Percentiles rank a stretch among this genome's conserved stretches.
Conservation (phyloP, 177 flowering plant species). For the Telopea speciosissima region DNA sequence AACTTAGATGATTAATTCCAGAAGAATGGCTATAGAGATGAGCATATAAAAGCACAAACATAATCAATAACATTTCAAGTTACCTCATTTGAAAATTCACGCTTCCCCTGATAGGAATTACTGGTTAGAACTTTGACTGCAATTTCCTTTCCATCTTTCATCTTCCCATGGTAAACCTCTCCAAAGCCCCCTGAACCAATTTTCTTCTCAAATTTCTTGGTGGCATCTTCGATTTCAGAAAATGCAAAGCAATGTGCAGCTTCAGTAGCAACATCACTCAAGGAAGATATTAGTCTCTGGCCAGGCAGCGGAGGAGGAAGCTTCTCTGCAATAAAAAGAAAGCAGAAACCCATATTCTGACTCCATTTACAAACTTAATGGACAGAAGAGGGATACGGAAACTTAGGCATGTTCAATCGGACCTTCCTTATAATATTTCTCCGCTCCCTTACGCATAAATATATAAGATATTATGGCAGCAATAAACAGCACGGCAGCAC, state of each 20-base stretch:
- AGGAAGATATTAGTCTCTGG: slow-evolving; percentile 41
- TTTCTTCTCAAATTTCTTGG: slow-evolving; percentile 63
- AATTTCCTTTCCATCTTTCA: slow-evolving; percentile 82
- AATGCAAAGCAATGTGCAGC: slow-evolving; percentile 67
- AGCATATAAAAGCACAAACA: background rate
- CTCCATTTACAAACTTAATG: background rate
- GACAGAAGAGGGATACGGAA: background rate
- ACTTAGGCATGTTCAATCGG: slow-evolving; percentile 6
- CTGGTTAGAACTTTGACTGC: slow-evolving; percentile 85
- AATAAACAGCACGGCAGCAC: slow-evolving; percentile 49
- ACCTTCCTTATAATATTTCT: slow-evolving; percentile 41
- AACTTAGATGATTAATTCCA: background rate
- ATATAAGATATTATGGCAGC: slow-evolving; percentile 44
- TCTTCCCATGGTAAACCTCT: slow-evolving; percentile 78
- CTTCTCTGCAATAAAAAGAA: slow-evolving; percentile 29
- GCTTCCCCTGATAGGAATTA: slow-evolving; percentile 83
- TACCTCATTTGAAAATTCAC: slow-evolving; percentile 94
- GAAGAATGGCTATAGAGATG: background rate
- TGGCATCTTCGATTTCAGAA: slow-evolving; percentile 70
- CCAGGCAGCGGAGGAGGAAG: slow-evolving; percentile 27
- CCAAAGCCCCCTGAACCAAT: slow-evolving; percentile 97
- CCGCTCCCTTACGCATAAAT: slow-evolving; percentile 37
- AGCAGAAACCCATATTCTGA: background rate
- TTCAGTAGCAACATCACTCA: slow-evolving; percentile 52
- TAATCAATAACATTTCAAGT: background rate